Evolutionary conservation across 2,329 filamentous ascomycete genomes (phyloP), one percentile per base, ranked within the genome.

Genomic region (Aplosporella prunicola): DNA sequence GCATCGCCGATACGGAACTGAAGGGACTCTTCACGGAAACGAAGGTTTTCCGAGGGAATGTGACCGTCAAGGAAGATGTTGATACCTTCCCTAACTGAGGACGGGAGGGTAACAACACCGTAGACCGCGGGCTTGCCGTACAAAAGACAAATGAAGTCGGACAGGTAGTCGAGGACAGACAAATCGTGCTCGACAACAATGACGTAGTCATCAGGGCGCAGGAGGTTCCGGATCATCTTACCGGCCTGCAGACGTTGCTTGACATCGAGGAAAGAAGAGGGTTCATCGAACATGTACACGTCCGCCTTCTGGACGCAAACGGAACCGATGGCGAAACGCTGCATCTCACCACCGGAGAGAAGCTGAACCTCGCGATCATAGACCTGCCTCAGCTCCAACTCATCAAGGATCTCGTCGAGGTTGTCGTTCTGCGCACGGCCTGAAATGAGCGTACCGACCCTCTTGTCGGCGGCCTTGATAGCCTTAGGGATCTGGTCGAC

Each of bases 161-260:
- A 98, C 40, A 98, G 84, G 57, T 98, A 98, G 64, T 98, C 93
- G 30, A 98, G 76, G 29, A 98, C 88, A 31, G 89, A 94, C 72
- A 98, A 71, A 76, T 98, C 91, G 78, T 98, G 91, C 74, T 98
- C 91, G 52, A 98, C 91, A 45, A 95, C 89, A 52, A 98, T 96
- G 55, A 98, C 84, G 58, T 96, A 98, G 68, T 93, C 85, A 52
- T 95, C 76, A 31, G 86, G 78, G 32, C 84, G 76, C 38, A 95
- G 76, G 33, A 98, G 78, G 46, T 85, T 88, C 48, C 91, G 87
- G 53, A 98, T 96, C 51, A 93, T 84, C 51, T 82, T 78, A 51
- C 86, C 89, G 45, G 93, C 91, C 50, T 82, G 83, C 49, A 98
- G 71, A 80, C 91, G 84, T 67, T 98, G 91, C 75, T 96, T 96